These are phyloP conservation scores for Leptographium flavum DNA, from an alignment of 2,329 filamentous ascomycete genomes.

Conservation along the genomic window DNA sequence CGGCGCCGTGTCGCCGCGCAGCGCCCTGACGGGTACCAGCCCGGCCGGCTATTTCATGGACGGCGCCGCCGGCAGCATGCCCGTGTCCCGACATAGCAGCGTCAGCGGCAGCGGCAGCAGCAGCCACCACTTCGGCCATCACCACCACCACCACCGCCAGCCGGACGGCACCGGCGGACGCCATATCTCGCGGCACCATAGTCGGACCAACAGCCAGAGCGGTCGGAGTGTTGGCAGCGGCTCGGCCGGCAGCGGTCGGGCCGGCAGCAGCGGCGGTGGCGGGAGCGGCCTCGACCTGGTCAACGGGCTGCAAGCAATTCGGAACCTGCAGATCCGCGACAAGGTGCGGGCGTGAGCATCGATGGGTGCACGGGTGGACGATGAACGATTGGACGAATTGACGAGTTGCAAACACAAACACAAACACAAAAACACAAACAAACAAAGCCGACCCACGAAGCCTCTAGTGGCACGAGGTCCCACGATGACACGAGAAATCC, in stretches of 20 bases:
- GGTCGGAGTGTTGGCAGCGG: not conserved
- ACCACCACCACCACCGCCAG: not conserved
- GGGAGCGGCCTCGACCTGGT: conserved; percentile 5
- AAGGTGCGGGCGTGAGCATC: conserved; percentile 16
- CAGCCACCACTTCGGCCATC: too few species aligned
- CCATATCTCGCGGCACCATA: conserved; percentile 9
- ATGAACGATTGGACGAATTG: too few species aligned
- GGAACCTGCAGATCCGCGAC: conserved; percentile 16
- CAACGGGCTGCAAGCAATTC: conserved; percentile 16
- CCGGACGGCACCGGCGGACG: conserved; percentile 2
- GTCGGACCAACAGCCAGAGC: conserved; percentile 10
- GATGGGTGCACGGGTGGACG: too few species aligned
- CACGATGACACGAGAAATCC: too few species aligned
- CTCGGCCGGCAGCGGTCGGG: conserved; percentile 10
- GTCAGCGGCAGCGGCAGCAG: not conserved
- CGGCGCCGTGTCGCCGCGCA: not conserved
- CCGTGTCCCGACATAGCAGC: not conserved
- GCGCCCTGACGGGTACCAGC: not conserved
- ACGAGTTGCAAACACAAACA: too few species aligned
- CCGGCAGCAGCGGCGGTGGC: not conserved
- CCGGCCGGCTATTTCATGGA: conserved; percentile 6
- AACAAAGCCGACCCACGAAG: too few species aligned
- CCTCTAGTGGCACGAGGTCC: too few species aligned
- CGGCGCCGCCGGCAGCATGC: conserved; percentile 1
- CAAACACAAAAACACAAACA: too few species aligned